Evolutionary conservation across 2,329 filamentous ascomycete genomes (phyloP).

Genomic region (Purpureocillium takamizusanense): DNA sequence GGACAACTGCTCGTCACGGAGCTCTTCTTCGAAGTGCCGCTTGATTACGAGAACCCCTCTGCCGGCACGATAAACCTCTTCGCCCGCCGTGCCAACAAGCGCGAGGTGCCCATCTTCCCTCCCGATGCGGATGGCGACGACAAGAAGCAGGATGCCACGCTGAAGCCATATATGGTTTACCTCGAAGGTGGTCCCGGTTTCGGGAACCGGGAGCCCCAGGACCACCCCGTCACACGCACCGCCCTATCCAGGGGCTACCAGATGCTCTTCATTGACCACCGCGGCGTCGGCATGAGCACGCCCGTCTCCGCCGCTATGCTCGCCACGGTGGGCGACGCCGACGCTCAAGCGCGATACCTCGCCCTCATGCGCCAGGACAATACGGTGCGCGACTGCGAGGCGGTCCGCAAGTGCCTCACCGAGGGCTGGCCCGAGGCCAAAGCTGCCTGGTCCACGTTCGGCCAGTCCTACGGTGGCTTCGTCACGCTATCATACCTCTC

Average conservation of each 20-base stretch:
- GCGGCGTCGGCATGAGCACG: constrained; percentile 78
- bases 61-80: constrained; percentile 64
- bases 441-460: constrained; percentile 76
- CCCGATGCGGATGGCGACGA: constrained; percentile 15
- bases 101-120: constrained; percentile 51
- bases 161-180: constrained; percentile 57
- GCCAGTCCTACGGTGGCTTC: constrained; percentile 90
- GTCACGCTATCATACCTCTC: constrained; percentile 77
- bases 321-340: constrained; percentile 26
- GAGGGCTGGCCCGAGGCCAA: constrained; percentile 58
- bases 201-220: constrained; percentile 66
- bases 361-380: constrained; percentile 81
- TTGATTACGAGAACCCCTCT: constrained; percentile 60
- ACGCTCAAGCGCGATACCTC: constrained; percentile 70
- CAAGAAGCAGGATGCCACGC: constrained; percentile 15
- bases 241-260: constrained; percentile 77
- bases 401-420: constrained; percentile 68
- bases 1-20: constrained; percentile 71
- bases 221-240: constrained; percentile 59
- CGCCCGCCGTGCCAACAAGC: constrained; percentile 61
- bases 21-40: constrained; percentile 77
- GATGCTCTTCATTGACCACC: constrained; percentile 78
- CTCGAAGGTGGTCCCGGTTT: constrained; percentile 82
- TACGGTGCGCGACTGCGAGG: constrained; percentile 84
- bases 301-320: constrained; percentile 70